Conservation (phyloP, 2,329 filamentous ascomycete species). For the Sphaerostilbella broomeana region DNA sequence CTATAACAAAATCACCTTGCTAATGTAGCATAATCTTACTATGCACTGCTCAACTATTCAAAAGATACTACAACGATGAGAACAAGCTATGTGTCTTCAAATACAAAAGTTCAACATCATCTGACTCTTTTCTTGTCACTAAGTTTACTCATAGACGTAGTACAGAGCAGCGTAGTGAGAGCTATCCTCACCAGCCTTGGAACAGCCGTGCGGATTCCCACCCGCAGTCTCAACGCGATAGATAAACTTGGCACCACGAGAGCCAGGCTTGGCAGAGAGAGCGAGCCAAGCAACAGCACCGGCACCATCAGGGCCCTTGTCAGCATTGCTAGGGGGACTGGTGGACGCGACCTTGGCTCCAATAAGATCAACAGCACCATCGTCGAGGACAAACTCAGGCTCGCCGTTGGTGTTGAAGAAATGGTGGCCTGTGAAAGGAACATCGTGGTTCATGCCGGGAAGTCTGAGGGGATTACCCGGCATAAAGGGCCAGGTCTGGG, state of each 20-base stretch:
- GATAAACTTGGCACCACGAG: conserved; percentile 34
- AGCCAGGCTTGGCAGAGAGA: conserved; percentile 37
- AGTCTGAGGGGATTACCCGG: conserved; percentile 33
- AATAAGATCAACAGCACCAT: conserved; percentile 32
- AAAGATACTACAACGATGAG: too few species aligned
- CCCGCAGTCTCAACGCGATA: conserved; percentile 52
- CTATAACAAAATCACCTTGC: too few species aligned
- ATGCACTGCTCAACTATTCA: too few species aligned
- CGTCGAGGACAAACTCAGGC: conserved; percentile 55
- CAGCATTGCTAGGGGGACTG: conserved; percentile 44
- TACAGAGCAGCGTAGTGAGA: conserved; percentile 52
- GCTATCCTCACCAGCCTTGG: conserved; percentile 37
- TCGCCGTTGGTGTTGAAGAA: conserved; percentile 51
- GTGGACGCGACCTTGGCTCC: conserved; percentile 43
- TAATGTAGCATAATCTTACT: too few species aligned
- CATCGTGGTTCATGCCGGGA: conserved; percentile 25
- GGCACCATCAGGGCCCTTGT: conserved; percentile 39
- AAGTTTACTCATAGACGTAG: conserved; percentile 47
- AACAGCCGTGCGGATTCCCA: conserved; percentile 40
- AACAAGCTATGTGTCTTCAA: too few species aligned
- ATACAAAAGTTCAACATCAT: too few species aligned
- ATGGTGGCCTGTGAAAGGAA: conserved; percentile 55
- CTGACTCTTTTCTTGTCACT: too few species aligned
- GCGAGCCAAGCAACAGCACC: conserved; percentile 51
- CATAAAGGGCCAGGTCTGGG: conserved; percentile 39